Base-by-base conservation (phyloP, 345 rosid genomes). In the Cardamine occulta region DNA sequence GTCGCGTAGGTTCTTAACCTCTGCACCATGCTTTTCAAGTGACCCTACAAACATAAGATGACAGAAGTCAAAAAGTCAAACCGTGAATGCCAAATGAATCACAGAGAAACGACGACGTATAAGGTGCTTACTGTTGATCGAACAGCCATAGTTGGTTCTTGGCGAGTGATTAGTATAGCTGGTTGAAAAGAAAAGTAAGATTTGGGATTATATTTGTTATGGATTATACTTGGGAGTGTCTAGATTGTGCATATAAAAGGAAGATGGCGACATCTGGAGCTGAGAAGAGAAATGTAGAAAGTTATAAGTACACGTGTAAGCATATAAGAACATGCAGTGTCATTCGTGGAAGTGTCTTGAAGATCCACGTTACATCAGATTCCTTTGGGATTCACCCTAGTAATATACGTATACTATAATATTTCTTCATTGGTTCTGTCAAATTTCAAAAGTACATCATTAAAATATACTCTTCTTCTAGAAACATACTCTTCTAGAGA, bases 281-380 rank as follows among this genome's bases (percentile, higher is more conserved):
- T 75, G 57, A 68, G 83, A 74, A 68, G 80, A 68, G 34, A 72
- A 24, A 15, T 57, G 62, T 40, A 18, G 65, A 40, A 40, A 8
- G 21, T 24, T 23, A 47, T 3, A 9, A 55, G 21, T 72, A 80
- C 81, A 84, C 71, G 35, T 81, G 84, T 82, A 61, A 11, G 49
- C 9, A 28, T 13, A 0, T 2, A 11, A 24, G 26, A 53, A 23
- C 56, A 65, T 70, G 82, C 83, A 79, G 54, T 52, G 56, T 67
- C 9, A 5, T 4, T 9, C 58, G 40, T 83, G 66, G 91, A 84
- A 80, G 68, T 39, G 80, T 86, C 87, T 11, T 29, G 85, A 88
- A 85, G 80, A 49, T 40, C 72, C 90, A 84, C 78, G 82, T 82
- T 68, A 24, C 40, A 70, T 74, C 73, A 37, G 12, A 35, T 55